Percentiles rank a stretch among this genome's conserved stretches.
These are phyloP conservation scores for Populus hybrid DNA, from an alignment of 441 rosid genomes.

Conservation along the genomic window DNA sequence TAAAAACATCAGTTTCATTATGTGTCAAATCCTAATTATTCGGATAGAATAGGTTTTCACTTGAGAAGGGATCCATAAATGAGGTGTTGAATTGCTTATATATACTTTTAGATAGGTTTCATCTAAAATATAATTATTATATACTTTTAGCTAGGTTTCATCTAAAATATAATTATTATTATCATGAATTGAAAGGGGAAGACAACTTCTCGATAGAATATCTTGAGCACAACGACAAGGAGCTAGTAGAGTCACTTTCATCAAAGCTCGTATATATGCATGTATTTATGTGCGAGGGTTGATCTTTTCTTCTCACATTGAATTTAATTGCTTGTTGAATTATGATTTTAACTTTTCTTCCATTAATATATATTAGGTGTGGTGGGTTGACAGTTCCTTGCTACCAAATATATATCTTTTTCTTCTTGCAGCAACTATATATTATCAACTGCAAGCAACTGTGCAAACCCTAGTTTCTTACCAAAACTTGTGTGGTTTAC, in stretches of 20 bases:
- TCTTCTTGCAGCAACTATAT: background rate
- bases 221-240: background rate
- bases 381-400: conserved; percentile 32
- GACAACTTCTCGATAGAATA: background rate
- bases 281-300: background rate
- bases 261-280: background rate
- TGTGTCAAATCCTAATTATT: background rate
- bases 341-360: background rate
- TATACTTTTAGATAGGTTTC: background rate
- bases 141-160: background rate
- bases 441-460: background rate
- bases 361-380: conserved; percentile 42
- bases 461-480: background rate
- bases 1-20: too few relatives aligned
- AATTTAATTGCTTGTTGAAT: background rate
- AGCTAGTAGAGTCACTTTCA: conserved; percentile 11
- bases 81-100: background rate
- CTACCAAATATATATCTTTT: background rate
- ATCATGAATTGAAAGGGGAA: background rate
- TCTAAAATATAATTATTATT: background rate
- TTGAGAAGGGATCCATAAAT: background rate
- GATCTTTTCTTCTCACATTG: background rate
- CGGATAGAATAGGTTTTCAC: background rate
- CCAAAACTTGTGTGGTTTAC: background rate
- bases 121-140: background rate